These are phyloP conservation scores for Coemansia sp. DNA, from an alignment of 192 early-diverging fungal species.

Conservation along the genomic window DNA sequence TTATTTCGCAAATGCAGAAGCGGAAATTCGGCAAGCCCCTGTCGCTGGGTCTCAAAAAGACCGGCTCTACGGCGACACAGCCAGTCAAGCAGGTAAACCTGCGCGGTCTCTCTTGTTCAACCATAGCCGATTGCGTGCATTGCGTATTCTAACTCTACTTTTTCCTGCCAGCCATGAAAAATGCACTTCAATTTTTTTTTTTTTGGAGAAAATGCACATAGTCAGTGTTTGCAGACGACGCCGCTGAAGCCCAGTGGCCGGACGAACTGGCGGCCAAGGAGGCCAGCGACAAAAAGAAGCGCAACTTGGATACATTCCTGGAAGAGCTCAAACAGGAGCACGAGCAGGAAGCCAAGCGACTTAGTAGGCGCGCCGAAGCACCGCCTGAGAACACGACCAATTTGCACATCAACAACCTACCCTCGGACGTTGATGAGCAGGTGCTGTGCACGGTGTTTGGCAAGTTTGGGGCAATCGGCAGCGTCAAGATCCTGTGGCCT, in stretches of 20 bases:
- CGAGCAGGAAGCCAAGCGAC: constrained; percentile 49
- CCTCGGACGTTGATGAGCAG: constrained; percentile 68
- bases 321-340: constrained; percentile 80
- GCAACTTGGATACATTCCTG: constrained; percentile 78
- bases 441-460: constrained; percentile 73
- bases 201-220: not conserved
- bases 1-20: constrained; percentile 22
- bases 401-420: constrained; percentile 77
- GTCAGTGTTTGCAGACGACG: constrained; percentile 9
- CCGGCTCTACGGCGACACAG: not conserved
- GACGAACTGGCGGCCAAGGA: constrained; percentile 1
- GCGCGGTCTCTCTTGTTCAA: too few relatives aligned
- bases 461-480: constrained; percentile 76
- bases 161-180: too few relatives aligned
- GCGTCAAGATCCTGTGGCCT: constrained; percentile 96
- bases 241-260: not conserved
- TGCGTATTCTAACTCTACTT: too few relatives aligned
- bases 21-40: constrained; percentile 23
- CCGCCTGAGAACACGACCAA: constrained; percentile 75
- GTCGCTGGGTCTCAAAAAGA: constrained; percentile 16
- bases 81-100: constrained; percentile 20
- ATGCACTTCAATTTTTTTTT: too few relatives aligned
- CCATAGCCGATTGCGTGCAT: too few relatives aligned
- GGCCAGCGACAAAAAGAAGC: constrained; percentile 55
- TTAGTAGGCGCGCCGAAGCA: not conserved